Evolutionary conservation across 202 grass and related monocot species (phyloP).

Genomic region (Carex arenaria): DNA sequence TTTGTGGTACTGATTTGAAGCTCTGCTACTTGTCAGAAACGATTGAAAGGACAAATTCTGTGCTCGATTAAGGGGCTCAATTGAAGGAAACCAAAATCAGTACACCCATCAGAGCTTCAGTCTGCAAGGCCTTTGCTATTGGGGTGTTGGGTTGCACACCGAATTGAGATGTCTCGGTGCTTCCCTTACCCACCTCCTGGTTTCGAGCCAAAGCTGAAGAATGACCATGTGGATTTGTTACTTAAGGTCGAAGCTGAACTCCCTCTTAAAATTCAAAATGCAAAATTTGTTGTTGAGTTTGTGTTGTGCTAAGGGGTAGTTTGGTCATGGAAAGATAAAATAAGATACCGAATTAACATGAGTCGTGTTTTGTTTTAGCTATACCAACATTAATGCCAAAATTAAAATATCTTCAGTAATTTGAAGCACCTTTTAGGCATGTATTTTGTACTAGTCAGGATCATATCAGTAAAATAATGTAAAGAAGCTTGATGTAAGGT

Average conservation of each 20-base stretch:
- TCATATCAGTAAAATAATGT: not conserved
- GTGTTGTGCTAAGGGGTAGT: not conserved
- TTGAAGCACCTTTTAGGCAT: not conserved
- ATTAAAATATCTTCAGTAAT: not conserved
- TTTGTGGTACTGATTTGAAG: conserved; percentile 25
- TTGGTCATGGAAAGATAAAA: not conserved
- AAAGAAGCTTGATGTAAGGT: not conserved
- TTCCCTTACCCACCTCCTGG: conserved; percentile 64
- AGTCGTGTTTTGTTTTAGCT: not conserved
- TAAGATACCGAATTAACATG: not conserved
- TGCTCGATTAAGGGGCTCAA: not conserved
- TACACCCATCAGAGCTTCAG: conserved; percentile 9
- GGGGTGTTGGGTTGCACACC: conserved; percentile 10
- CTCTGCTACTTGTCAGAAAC: conserved; percentile 14
- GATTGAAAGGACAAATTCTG: conserved; percentile 6
- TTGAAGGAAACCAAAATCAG: conserved; percentile 8
- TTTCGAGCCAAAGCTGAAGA: conserved; percentile 38
- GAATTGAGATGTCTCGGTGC: conserved; percentile 56
- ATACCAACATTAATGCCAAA: not conserved
- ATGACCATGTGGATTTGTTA: conserved; percentile 37
- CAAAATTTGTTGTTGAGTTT: not conserved
- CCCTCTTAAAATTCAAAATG: not conserved
- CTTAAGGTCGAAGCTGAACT: conserved; percentile 39
- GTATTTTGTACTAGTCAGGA: not conserved
- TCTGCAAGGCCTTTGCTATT: conserved; percentile 4